Conservation (phyloP, 176 grass and related monocot genomes). For the Stipa capillata region DNA sequence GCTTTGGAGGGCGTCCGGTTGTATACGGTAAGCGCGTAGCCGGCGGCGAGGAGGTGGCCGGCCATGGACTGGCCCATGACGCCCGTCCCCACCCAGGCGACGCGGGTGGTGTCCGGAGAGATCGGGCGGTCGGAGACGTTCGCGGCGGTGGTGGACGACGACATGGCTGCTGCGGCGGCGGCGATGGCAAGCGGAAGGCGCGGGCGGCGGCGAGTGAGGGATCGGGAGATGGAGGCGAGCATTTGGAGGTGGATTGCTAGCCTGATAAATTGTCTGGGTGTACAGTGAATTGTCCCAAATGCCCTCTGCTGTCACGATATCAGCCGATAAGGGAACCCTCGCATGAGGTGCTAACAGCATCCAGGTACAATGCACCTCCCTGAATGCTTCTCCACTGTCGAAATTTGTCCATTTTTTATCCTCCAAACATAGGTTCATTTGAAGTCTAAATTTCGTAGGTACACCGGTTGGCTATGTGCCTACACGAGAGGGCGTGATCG, state of each 20-base stretch:
- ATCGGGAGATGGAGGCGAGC: slow-evolving; percentile 20
- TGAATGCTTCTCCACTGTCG: background rate
- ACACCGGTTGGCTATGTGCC: too few species aligned
- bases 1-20: slow-evolving; percentile 72
- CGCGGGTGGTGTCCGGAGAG: slow-evolving; percentile 41
- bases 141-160: slow-evolving; percentile 16
- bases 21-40: slow-evolving; percentile 79
- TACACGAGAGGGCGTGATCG: too few species aligned
- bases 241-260: slow-evolving; percentile 14
- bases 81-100: slow-evolving; percentile 89
- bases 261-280: background rate
- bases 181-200: background rate
- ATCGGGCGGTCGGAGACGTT: slow-evolving; percentile 13
- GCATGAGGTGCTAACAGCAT: background rate
- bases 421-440: too few species aligned
- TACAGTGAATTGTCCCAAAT: slow-evolving; percentile 14
- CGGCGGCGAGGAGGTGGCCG: slow-evolving; percentile 67
- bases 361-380: background rate
- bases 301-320: background rate
- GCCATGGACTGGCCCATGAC: slow-evolving; percentile 97
- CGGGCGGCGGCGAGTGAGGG: slow-evolving; percentile 23
- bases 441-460: too few species aligned
- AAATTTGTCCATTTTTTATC: background rate
- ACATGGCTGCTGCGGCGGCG: slow-evolving; percentile 30
- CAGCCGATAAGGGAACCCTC: background rate